Conservation (phyloP, 495 filamentous ascomycete species). For the Viridothelium virens region DNA sequence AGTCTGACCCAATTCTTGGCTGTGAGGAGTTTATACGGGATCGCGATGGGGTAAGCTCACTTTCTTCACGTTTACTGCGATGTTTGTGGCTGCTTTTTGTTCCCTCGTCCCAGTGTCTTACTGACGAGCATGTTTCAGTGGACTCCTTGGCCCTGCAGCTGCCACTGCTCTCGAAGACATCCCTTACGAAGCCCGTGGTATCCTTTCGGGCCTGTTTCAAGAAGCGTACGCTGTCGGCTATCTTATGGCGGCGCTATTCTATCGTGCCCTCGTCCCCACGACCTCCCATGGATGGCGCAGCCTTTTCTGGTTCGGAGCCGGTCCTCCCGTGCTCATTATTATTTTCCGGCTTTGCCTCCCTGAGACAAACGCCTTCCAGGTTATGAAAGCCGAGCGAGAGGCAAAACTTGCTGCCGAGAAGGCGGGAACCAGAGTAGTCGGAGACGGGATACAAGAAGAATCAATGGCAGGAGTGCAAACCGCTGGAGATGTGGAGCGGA, state of each 20-base stretch:
- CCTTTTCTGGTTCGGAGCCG: conserved; percentile 35
- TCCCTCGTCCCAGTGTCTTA: not conserved
- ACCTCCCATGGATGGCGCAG: conserved; percentile 33
- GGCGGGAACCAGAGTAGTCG: conserved; percentile 7
- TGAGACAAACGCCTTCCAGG: conserved; percentile 33
- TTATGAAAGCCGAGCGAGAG: conserved; percentile 34
- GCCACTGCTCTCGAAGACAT: conserved; percentile 30
- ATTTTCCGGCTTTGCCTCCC: conserved; percentile 27
- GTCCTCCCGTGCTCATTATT: conserved; percentile 32
- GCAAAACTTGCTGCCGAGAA: conserved; percentile 18
- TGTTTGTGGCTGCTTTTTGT: not conserved
- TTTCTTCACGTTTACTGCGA: not conserved
- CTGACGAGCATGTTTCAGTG: conserved; percentile 10
- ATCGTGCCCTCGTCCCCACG: conserved; percentile 30
- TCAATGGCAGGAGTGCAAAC: not conserved
- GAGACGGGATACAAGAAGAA: not conserved
- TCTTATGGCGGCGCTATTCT: conserved; percentile 29
- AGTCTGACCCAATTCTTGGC: conserved; percentile 25
- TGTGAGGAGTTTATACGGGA: conserved; percentile 27
- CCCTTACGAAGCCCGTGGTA: conserved; percentile 30
- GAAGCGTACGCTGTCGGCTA: conserved; percentile 30
- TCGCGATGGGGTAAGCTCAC: conserved; percentile 27
- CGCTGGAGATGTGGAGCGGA: conserved; percentile 6
- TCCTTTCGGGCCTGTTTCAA: conserved; percentile 29
- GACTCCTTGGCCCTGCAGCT: conserved; percentile 27